Evolutionary conservation across 441 rosid genomes (phyloP).

Genomic region (Eutrema salsugineum): DNA sequence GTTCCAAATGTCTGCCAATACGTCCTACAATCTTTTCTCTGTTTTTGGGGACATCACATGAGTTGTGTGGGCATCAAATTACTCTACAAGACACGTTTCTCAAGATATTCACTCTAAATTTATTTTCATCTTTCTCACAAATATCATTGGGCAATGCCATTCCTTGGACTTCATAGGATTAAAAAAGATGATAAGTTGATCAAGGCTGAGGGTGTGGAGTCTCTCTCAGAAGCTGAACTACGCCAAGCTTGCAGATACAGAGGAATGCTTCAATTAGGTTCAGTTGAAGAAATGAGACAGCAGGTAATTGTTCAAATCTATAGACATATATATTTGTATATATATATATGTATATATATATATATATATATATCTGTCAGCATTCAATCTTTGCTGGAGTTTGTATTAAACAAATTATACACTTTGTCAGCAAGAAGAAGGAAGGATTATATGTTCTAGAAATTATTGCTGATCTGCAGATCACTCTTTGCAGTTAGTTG

Average conservation of each 20-base stretch:
- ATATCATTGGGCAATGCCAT: background rate
- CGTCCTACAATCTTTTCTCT: background rate
- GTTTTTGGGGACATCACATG: background rate
- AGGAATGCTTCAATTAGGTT: conserved; percentile 86
- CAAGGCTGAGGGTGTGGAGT: conserved; percentile 88
- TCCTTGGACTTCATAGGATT: conserved; percentile 50
- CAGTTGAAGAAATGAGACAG: conserved; percentile 92
- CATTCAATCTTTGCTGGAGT: background rate
- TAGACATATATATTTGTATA: no score
- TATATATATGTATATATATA: background rate
- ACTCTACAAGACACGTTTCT: background rate
- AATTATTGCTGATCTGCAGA: conserved; percentile 9
- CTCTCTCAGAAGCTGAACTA: conserved; percentile 92
- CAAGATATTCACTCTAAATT: background rate
- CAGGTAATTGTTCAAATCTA: conserved; percentile 58
- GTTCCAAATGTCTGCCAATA: background rate
- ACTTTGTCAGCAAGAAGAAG: background rate
- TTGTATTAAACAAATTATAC: background rate
- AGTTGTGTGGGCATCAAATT: background rate
- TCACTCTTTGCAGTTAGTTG: conserved; percentile 44
- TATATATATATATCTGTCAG: conserved; percentile 5
- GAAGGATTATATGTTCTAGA: background rate
- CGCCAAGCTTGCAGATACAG: conserved; percentile 93
- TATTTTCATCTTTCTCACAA: background rate
- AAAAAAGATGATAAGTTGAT: conserved; percentile 95